Evolutionary conservation across 164 flowering plant species (phyloP), one percentile per base, ranked within the genome.

Genomic region (Santalum album): DNA sequence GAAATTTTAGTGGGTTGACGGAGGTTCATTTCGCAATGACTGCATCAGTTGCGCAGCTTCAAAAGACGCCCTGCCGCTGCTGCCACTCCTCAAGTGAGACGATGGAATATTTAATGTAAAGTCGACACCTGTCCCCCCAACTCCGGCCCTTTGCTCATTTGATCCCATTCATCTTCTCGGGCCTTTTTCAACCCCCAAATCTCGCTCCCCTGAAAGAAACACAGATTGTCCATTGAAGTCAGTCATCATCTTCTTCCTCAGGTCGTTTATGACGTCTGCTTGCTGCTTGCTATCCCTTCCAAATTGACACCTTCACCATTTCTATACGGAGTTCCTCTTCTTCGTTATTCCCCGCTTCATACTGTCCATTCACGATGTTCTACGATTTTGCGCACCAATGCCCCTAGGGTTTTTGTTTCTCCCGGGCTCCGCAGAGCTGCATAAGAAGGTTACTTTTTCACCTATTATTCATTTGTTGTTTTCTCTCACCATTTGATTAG

Each of bases 261-360:
- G 49, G 32, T 53, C 48, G 1, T 48, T 58, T 51, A 78, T 78
- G 83, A 85, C 79, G 24, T 58, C 74, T 34, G 69, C 72, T 53
- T 81, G 63, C 50, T 71, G 47, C 67, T 34, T 57, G 50, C 51
- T 66, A 1, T 53, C 81, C 16, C 55, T 63, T 39, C 81, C 75
- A n/a, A 0, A 61, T 59, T 2, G 69, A 61, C 11, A 36, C 69
- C 25, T 48, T 64, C 3, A 66, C 45, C 29, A 12, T 55, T 26
- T 54, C 68, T 0, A 34, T 61, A 14, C 25, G 23, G 2, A 21
- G 60, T 9, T 59, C 52, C 16, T 20, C 58, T 12, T 18, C 62
- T 14, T 29, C 34, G 4, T 9, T 29, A 29, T 29, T 29, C 34
- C 50, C 70, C 39, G 43, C 63, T 23, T 34, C 65, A 34, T 18